phyloP scores from a whole-genome alignment of 2,329 filamentous ascomycete species.

The Coniella vitis region DNA sequence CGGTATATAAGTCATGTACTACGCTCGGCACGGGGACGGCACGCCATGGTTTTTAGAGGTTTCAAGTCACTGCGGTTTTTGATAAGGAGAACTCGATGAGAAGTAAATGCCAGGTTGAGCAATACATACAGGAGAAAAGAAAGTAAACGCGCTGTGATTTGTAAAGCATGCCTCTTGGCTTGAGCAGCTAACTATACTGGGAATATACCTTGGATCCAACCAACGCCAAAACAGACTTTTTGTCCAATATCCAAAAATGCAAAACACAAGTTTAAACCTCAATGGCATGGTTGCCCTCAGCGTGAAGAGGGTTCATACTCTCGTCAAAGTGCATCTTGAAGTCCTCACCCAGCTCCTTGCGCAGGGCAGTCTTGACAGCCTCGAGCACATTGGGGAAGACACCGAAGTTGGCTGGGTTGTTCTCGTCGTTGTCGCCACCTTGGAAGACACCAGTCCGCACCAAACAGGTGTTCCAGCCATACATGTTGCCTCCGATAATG shows the following conservation, averaged over 20 bases:
- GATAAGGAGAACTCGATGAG: too few relatives aligned
- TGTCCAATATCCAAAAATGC: not conserved
- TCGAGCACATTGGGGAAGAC: slow-evolving; percentile 69
- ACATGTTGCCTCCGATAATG: slow-evolving; percentile 72
- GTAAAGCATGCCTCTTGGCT: too few relatives aligned
- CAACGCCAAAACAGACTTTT: not conserved
- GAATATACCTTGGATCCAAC: not conserved
- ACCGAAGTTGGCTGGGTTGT: slow-evolving; percentile 72
- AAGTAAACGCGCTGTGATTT: too few relatives aligned
- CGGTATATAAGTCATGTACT: too few relatives aligned
- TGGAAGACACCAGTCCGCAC: slow-evolving; percentile 75
- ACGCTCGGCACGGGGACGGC: too few relatives aligned
- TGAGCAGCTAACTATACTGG: too few relatives aligned
- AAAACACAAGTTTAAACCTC: not conserved
- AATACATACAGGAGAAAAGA: too few relatives aligned
- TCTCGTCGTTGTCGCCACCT: slow-evolving; percentile 66
- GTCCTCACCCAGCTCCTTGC: slow-evolving; percentile 64
- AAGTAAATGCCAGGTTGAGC: too few relatives aligned
- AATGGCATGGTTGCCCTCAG: slow-evolving; percentile 15
- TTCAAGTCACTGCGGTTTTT: too few relatives aligned
- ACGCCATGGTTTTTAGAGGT: too few relatives aligned
- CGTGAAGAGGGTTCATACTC: slow-evolving; percentile 53
- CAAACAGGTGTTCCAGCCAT: slow-evolving; percentile 75
- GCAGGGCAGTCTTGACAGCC: slow-evolving; percentile 60
- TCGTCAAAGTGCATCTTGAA: slow-evolving; percentile 70